A percentile compares a stretch with the other conserved stretches of the same genome.
Conservation (phyloP, 106 monocot species). For the Triglochin maritima region DNA sequence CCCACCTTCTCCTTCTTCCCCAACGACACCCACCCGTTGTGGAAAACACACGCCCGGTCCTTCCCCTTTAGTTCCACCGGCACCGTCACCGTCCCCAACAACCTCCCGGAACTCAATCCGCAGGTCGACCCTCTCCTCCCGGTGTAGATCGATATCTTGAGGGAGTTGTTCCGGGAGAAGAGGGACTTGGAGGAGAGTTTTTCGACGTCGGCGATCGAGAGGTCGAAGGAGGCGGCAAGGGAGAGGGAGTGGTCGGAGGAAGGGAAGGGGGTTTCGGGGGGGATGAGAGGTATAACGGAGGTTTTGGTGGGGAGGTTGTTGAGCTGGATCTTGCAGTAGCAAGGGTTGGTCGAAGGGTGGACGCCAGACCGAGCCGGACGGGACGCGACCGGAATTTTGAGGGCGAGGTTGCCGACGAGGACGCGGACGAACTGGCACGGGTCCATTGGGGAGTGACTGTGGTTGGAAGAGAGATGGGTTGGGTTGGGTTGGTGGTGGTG, state of each 20-base stretch:
- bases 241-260: conserved; percentile 4
- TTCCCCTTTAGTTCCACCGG: conserved; percentile 46
- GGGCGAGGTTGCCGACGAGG: conserved; percentile 71
- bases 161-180: conserved; percentile 7
- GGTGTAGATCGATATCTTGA: conserved; percentile 64
- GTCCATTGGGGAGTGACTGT: conserved; percentile 31
- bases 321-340: conserved; percentile 73
- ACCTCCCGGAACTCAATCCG: conserved; percentile 62
- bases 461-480: neutral
- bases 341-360: conserved; percentile 73
- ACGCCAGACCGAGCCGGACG: conserved; percentile 63
- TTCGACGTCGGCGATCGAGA: conserved; percentile 40
- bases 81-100: conserved; percentile 62
- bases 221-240: conserved; percentile 60
- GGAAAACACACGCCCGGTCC: conserved; percentile 34
- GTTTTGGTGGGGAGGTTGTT: conserved; percentile 44
- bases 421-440: conserved; percentile 87
- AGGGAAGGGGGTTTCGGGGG: conserved; percentile 17
- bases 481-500: neutral
- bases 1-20: conserved; percentile 10
- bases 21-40: conserved; percentile 22
- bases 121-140: conserved; percentile 66
- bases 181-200: conserved; percentile 28
- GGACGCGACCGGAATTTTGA: conserved; percentile 63
- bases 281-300: conserved; percentile 31